These are phyloP conservation scores for Rutidosis leptorrhynchoides DNA, from an alignment of 129 eudicot genomes.

Conservation along the genomic window DNA sequence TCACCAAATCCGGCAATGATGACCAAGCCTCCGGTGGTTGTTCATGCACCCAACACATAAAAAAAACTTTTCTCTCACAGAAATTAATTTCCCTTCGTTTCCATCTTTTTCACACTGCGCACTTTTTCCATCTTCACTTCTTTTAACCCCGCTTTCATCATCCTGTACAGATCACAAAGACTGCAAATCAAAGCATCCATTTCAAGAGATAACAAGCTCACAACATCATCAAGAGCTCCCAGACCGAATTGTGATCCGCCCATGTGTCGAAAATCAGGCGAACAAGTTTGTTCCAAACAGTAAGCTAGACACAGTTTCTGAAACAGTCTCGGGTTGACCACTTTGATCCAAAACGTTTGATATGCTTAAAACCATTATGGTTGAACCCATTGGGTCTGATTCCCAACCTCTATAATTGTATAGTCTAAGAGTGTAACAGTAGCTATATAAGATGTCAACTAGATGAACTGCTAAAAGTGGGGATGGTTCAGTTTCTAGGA, in stretches of 20 bases:
- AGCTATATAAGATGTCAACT: slow-evolving; percentile 70
- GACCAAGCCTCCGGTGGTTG: slow-evolving; percentile 65
- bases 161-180: slow-evolving; percentile 62
- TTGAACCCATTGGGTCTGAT: slow-evolving; percentile 67
- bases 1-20: slow-evolving; percentile 47
- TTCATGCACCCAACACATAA: slow-evolving; percentile 93
- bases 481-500: no score
- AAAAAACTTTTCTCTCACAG: slow-evolving; percentile 64
- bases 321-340: slow-evolving; percentile 64
- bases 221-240: slow-evolving; percentile 57
- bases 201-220: slow-evolving; percentile 45
- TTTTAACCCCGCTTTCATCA: slow-evolving; percentile 45
- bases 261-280: slow-evolving; percentile 60
- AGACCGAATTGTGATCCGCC: slow-evolving; percentile 75
- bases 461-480: slow-evolving; percentile 79
- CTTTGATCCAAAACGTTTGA: slow-evolving; percentile 66
- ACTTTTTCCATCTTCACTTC: slow-evolving; percentile 57
- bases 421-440: slow-evolving; percentile 84
- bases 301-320: slow-evolving; percentile 51
- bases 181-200: slow-evolving; percentile 58
- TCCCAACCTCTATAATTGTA: slow-evolving; percentile 90
- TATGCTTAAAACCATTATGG: slow-evolving; percentile 44
- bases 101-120: slow-evolving; percentile 29
- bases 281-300: slow-evolving; percentile 85
- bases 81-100: slow-evolving; percentile 51